Evolutionary conservation across 2,329 filamentous ascomycete genomes (phyloP), one percentile per base, ranked within the genome.

Genomic region (Neobulgaria alba): DNA sequence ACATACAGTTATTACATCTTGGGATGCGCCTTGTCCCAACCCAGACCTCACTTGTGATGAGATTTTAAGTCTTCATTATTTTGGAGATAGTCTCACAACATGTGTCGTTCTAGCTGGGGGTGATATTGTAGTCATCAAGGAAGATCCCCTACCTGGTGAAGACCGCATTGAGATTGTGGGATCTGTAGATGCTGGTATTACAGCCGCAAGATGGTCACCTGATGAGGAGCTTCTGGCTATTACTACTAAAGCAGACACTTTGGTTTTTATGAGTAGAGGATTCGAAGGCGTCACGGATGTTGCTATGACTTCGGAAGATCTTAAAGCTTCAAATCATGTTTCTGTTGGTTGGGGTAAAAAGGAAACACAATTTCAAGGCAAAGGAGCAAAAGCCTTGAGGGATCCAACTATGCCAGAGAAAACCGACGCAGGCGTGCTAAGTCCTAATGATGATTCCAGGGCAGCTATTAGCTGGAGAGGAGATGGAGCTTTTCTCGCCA

Each of bases 281-380:
- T 94, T 96, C 51, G 90, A 96, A 53, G 82, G 81, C 42, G 78
- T 94, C 31, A 77, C 83, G 23, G 84, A 89, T 61, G 72, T 85
- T 38, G 67, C 71, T 23, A 78, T 96, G 61, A 77, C 75, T 0
- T 60, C 69, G 0, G 85, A 89, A 33, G 90, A 94, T 62, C 73
- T 94, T 48, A 83, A 83, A 53, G 77, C 79, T n/a, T 96, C 84
- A 18, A 92, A 82, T 61, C 89, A 95, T 67, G 92, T 95, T 42
- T 93, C 88, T 15, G 90, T 98, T 16, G 92, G 92, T 36, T 98
- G 92, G 92, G 92, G 92, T 45, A 96, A 96, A 68, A 87, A 85
- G 59, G 92, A 98, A 64, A 98, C 92, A 0, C 92, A 98, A 61
- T 98, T 98, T 61, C 85, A 95, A 58, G 92, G 92, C 37, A 87